Evolutionary conservation across 495 filamentous ascomycete genomes (phyloP).

Genomic region (Aspergillus cristatus): DNA sequence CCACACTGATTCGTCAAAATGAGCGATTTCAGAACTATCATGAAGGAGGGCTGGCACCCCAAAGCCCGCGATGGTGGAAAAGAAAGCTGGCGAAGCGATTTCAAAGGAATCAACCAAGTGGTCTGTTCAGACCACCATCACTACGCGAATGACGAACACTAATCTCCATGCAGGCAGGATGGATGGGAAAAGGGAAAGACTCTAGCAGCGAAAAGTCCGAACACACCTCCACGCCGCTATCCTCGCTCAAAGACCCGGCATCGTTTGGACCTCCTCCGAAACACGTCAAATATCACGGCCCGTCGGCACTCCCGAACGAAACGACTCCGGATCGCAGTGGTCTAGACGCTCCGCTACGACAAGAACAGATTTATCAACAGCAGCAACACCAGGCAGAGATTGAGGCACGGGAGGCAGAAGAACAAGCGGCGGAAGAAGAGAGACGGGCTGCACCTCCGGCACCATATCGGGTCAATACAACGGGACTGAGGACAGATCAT

Average conservation of each 20-base stretch:
- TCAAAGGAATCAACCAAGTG: constrained; percentile 52
- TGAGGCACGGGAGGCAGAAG: constrained; percentile 27
- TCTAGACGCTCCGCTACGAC: constrained; percentile 38
- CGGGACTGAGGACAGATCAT: constrained; percentile 56
- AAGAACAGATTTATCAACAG: constrained; percentile 28
- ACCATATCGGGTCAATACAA: constrained; percentile 62
- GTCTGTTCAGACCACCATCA: constrained; percentile 19
- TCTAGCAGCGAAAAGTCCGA: constrained; percentile 25
- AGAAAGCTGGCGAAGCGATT: constrained; percentile 50
- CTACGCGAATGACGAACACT: too few species aligned
- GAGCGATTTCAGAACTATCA: constrained; percentile 41
- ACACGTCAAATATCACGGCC: constrained; percentile 46
- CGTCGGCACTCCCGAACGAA: constrained; percentile 36
- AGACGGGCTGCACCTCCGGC: constrained; percentile 46
- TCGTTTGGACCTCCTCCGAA: constrained; percentile 84
- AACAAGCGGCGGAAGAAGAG: constrained; percentile 9
- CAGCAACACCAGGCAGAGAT: constrained; percentile 30
- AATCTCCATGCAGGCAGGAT: constrained; percentile 28
- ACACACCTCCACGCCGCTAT: constrained; percentile 60
- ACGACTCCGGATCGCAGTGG: constrained; percentile 40
- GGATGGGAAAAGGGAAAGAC: constrained; percentile 47
- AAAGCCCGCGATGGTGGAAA: constrained; percentile 45
- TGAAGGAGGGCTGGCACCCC: constrained; percentile 53
- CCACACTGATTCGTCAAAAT: constrained; percentile 21
- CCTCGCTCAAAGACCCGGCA: constrained; percentile 69